phyloP scores from a whole-genome alignment of 352 stramenopile species.

The Pythium chondricola region DNA sequence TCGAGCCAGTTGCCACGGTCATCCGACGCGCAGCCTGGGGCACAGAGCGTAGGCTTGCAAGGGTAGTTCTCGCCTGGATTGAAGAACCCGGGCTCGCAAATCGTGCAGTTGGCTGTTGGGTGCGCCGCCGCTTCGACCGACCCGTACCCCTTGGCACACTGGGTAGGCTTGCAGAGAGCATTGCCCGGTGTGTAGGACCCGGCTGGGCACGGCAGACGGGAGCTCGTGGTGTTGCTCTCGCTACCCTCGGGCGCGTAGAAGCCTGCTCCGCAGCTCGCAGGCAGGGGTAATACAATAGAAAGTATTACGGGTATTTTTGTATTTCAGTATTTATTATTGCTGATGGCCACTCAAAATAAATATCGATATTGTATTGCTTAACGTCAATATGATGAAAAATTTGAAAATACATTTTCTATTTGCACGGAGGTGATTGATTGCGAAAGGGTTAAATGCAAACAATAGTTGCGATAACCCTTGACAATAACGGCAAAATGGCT shows the following conservation, averaged over 20 bases:
- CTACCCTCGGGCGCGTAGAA: slow-evolving; percentile 29
- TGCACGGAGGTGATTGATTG: too few relatives aligned
- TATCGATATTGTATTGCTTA: too few relatives aligned
- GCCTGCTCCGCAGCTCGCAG: slow-evolving; percentile 25
- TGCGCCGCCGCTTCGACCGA: slow-evolving; percentile 31
- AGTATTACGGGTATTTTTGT: too few relatives aligned
- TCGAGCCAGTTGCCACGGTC: slow-evolving; percentile 29
- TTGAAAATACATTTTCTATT: too few relatives aligned
- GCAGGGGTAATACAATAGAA: too few relatives aligned
- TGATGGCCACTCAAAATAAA: too few relatives aligned
- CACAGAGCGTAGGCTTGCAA: slow-evolving; percentile 27
- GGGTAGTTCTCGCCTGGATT: slow-evolving; percentile 45
- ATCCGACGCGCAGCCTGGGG: slow-evolving; percentile 23
- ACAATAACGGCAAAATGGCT: too few relatives aligned
- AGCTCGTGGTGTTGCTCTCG: slow-evolving; percentile 13
- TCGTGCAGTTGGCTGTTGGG: slow-evolving; percentile 34
- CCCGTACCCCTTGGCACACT: slow-evolving; percentile 31
- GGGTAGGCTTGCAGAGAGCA: slow-evolving; percentile 25
- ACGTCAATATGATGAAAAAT: too few relatives aligned
- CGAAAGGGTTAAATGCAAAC: too few relatives aligned
- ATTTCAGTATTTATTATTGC: too few relatives aligned
- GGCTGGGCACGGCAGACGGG: slow-evolving; percentile 25
- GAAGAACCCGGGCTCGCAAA: slow-evolving; percentile 31
- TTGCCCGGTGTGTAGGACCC: slow-evolving; percentile 35
- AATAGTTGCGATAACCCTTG: too few relatives aligned